Base-by-base conservation (phyloP, 2,329 filamentous ascomycete species). In the Fusarium albidum region DNA sequence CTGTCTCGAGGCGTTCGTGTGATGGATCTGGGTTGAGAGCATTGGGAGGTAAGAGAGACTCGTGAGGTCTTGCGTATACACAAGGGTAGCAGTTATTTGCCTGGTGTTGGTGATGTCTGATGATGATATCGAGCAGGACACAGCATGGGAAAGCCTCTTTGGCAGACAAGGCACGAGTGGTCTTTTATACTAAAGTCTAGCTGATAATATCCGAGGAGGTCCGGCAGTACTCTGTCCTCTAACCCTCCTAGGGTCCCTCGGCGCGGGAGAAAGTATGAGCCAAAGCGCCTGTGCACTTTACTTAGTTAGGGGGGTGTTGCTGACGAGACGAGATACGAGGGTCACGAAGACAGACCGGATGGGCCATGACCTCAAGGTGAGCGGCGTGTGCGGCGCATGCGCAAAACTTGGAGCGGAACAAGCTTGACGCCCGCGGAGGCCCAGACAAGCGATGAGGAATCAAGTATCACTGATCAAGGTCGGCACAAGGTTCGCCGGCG, bases 21-120 rank as follows among this genome's bases (percentile, higher is more conserved):
- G 62, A 3, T 62, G 65, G 38, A 66, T 51, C 14, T 66, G 63
- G 15, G 63, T 61, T 33, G 69, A 68, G 37, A 70, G 61, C 69
- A 72, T 71, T 35, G 45, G 18, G 31, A 51, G 21, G 39, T n/a
- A n/a, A n/a, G 28, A 38, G 54, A 53, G 41, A 41, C 42, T 49
- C 13, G 32, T 35, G 32, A 34, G 32, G 52, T 51, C 47, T 61
- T 59, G 35, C 12, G 13, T 34, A 34, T 35, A 51, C 33, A 14
- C 29, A 15, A 21, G 17, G 34, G 29, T 32, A 52, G 41, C 33
- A 59, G 35, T 25, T 48, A 45, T 38, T 18, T 49, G 49, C 15
- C 43, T 46, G 18, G 44, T 46, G 37, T 39, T 55, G 33, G 37
- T 18, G 28, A 43, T 44, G 27, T 47, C 17, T 50, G 32, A 34